Evolutionary conservation across 495 filamentous ascomycete species (phyloP).

Genomic region (Symbiotaphrina buchneri): DNA sequence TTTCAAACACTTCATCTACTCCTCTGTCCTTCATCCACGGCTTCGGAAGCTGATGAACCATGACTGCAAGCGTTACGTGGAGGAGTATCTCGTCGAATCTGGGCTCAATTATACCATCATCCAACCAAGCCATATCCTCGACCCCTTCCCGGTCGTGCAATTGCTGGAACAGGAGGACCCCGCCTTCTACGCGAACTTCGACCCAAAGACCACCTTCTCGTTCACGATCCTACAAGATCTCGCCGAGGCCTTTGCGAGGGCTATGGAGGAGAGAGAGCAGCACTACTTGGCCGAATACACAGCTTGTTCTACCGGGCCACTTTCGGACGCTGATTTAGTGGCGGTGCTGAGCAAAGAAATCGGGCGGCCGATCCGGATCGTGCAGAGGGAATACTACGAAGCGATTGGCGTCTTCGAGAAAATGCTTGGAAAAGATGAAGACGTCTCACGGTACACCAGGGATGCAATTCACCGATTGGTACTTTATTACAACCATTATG

Average conservation of each 20-base stretch:
- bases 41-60: constrained; percentile 15
- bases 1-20: constrained; percentile 13
- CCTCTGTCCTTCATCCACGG: constrained; percentile 11
- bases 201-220: constrained; percentile 7
- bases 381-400: not conserved
- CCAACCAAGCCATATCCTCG: constrained; percentile 15
- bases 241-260: constrained; percentile 7
- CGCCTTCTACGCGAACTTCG: constrained; percentile 6
- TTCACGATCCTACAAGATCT: constrained; percentile 11
- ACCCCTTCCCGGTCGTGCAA: constrained; percentile 9
- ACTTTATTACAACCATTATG: constrained; percentile 13
- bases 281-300: constrained; percentile 13
- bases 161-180: constrained; percentile 9
- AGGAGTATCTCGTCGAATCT: constrained; percentile 12
- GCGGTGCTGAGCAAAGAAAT: constrained; percentile 4
- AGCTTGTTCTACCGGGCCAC: constrained; percentile 9
- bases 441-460: constrained; percentile 1
- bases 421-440: constrained; percentile 3
- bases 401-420: constrained; percentile 2
- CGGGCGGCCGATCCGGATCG: constrained; percentile 7
- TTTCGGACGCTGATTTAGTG: constrained; percentile 5
- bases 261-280: constrained; percentile 11
- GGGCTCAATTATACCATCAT: constrained; percentile 14
- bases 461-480: constrained; percentile 12
- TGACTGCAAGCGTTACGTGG: constrained; percentile 14